Conservation (phyloP, 2,329 filamentous ascomycete species). For the Fusarium sp. region DNA sequence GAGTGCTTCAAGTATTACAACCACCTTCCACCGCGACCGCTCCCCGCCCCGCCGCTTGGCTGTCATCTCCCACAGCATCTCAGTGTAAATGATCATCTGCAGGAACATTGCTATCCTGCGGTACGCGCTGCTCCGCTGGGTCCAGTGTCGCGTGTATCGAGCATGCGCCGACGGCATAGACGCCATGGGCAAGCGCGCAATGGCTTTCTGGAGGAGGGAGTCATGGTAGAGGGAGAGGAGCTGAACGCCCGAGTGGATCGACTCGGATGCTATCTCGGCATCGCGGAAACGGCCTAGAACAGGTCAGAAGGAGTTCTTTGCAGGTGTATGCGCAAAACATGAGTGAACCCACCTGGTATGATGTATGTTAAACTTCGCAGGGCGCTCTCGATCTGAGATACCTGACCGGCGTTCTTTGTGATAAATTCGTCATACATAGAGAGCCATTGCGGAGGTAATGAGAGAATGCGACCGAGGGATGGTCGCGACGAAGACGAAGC, state of each 20-base stretch:
- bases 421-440: constrained; percentile 89
- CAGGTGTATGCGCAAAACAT: background rate
- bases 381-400: constrained; percentile 94
- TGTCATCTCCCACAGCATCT: constrained; percentile 97
- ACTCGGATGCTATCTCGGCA: constrained; percentile 95
- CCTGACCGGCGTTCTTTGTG: constrained; percentile 91
- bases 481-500: constrained; percentile 35
- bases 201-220: constrained; percentile 76
- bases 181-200: constrained; percentile 70
- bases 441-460: constrained; percentile 74
- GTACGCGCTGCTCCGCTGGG: constrained; percentile 75
- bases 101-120: constrained; percentile 83
- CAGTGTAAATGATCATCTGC: constrained; percentile 93
- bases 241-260: constrained; percentile 88
- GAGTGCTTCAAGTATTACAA: constrained; percentile 85
- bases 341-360: constrained; percentile 75
- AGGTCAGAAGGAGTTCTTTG: constrained; percentile 11
- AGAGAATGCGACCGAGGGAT: constrained; percentile 57
- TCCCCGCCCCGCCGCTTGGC: constrained; percentile 87
- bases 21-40: constrained; percentile 84
- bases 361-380: constrained; percentile 95
- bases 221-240: constrained; percentile 95
- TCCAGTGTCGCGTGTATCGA: constrained; percentile 77
- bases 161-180: constrained; percentile 68
- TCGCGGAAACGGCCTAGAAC: constrained; percentile 81